Base-by-base conservation (phyloP, 192 early-diverging fungal genomes). In the Linnemannia schmuckeri region DNA sequence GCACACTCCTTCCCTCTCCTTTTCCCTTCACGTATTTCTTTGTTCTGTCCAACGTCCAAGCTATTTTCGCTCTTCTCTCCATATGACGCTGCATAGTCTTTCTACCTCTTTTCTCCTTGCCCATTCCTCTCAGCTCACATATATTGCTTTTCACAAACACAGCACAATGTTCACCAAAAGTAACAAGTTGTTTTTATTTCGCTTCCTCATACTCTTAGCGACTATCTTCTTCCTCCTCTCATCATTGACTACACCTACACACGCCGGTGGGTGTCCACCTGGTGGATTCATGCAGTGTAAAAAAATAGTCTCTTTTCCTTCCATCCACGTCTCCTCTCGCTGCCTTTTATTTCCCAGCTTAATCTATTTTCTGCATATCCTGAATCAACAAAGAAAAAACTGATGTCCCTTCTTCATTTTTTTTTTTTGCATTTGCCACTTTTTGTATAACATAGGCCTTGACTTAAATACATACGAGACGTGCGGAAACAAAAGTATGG, bases 281-380 rank as follows among this genome's bases (percentile, higher is more conserved):
- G 75, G 75, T 68, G 75, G 55, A 46, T 76, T 76, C n/a, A 20
- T 63, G 2, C 30, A 30, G 10, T 76, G 75, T 76, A 76, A 13
- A 24, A 13, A 12, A 74, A 15, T 30, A 15, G 1, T 6, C 55
- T 57, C 17, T 27, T 18, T 17, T 52, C 20, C 17, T 5, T 17
- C 5, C 20, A 17, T 18, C 15, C 20, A 2, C 8, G 17, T 52
- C 44, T 1, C 13, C 13, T 15, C 44, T 46, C 13, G n/a, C 0
- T 13, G 13, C 15, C 44, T 46, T 18, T 44, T 27, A 10, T n/a
- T 10, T 12, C n/a, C 68, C 33, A 20, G 24, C 52, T n/a, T 7
- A 30, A 30, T 22, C 47, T n/a, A 47, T 44, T 70, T 40, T 69
- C 10, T 61, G 13, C 47, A 49, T 8, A 35, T 27, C 22, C 40